Evolutionary conservation across 805 yeast genomes (phyloP).

Genomic region (Pichia californica): DNA sequence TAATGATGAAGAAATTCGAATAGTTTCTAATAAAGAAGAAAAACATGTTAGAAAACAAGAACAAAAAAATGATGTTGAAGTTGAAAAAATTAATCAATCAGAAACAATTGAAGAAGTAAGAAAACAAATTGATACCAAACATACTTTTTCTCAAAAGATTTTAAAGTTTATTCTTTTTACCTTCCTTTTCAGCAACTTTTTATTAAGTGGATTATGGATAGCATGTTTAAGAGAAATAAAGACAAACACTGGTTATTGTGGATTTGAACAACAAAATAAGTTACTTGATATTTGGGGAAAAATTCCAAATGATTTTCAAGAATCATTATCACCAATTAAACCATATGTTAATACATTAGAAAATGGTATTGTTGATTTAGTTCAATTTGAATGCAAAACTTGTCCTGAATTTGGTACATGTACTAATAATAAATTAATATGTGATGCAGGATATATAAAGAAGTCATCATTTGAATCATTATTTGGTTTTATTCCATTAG

Average conservation of each 20-base stretch:
- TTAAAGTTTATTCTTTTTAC: not conserved
- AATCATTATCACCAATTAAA: slow-evolving; percentile 5
- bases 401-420: slow-evolving; percentile 85
- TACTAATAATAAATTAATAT: slow-evolving; percentile 50
- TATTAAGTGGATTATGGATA: slow-evolving; percentile 22
- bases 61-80: not conserved
- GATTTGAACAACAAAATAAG: slow-evolving; percentile 21
- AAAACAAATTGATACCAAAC: not conserved
- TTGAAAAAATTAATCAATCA: not conserved
- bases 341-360: slow-evolving; percentile 35
- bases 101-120: not conserved
- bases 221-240: slow-evolving; percentile 58
- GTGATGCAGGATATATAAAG: slow-evolving; percentile 61
- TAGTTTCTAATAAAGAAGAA: not conserved
- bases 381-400: slow-evolving; percentile 42
- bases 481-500: slow-evolving; percentile 52
- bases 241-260: slow-evolving; percentile 67
- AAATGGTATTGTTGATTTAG: slow-evolving; percentile 40
- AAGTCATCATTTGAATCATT: slow-evolving; percentile 47
- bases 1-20: not conserved
- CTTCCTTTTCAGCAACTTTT: not conserved
- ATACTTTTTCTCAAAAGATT: not conserved
- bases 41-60: not conserved
- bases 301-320: slow-evolving; percentile 17
- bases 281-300: slow-evolving; percentile 4